Evolutionary conservation across 2,329 filamentous ascomycete genomes (phyloP).

Genomic region (Colletotrichum incanum): DNA sequence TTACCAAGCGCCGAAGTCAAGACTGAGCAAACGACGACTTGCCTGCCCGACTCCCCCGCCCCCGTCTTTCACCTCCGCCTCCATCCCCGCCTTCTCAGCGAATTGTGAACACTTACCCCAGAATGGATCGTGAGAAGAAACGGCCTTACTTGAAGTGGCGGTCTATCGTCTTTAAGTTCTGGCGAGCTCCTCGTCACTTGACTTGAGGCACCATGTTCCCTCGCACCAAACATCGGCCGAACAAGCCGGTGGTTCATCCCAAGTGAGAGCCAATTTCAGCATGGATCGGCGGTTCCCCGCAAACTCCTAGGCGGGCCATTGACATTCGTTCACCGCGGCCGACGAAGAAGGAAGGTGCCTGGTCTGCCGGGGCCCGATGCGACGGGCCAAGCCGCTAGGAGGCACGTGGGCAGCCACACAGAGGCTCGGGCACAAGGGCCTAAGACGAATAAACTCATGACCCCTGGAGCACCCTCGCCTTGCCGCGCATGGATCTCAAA

Average conservation of each 20-base stretch:
- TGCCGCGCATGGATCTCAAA: neutral
- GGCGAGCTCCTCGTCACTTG: neutral
- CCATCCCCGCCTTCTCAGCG: neutral
- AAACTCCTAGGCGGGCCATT: constrained; percentile 5
- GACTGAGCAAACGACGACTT: neutral
- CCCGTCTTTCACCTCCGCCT: neutral
- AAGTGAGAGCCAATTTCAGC: neutral
- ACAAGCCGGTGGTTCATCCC: neutral
- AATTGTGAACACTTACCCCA: neutral
- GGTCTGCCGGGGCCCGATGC: constrained; percentile 18
- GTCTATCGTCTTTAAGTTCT: neutral
- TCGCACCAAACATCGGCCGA: constrained; percentile 37
- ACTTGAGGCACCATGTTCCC: neutral
- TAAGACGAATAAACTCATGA: constrained; percentile 25
- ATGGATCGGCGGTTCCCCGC: constrained; percentile 31
- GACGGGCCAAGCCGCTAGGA: constrained; percentile 34
- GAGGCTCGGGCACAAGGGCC: constrained; percentile 19
- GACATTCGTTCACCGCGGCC: neutral
- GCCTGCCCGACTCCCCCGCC: neutral
- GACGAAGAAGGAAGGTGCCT: constrained; percentile 20
- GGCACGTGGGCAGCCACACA: constrained; percentile 9
- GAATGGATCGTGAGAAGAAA: neutral
- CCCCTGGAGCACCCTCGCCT: constrained; percentile 1
- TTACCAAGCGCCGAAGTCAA: neutral
- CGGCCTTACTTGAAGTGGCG: neutral